A percentile compares a stretch with the other conserved stretches of the same genome.
Conservation (phyloP, 2,329 filamentous ascomycete genomes). For the Aspergillus glaucus region DNA sequence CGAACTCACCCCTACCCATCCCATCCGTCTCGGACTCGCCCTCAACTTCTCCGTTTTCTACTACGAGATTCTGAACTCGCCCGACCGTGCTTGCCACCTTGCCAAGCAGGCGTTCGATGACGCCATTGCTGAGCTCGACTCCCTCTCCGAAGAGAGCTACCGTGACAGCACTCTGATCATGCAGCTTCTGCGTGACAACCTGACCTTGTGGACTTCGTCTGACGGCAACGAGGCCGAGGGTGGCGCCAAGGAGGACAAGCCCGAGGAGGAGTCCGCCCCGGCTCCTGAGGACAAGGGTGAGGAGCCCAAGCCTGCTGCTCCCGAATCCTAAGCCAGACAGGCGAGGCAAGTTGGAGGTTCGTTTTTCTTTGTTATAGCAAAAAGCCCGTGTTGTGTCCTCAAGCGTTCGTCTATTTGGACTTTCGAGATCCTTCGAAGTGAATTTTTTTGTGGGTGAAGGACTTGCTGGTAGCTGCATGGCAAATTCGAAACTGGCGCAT, state of each 20-base stretch:
- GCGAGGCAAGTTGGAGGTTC: constrained; percentile 13
- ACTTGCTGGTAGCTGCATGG: constrained; percentile 31
- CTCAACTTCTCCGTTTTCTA: constrained; percentile 99
- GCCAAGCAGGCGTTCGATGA: constrained; percentile 99
- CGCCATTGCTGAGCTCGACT: constrained; percentile 97
- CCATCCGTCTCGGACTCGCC: constrained; percentile 93
- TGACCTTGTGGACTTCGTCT: constrained; percentile 95
- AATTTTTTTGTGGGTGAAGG: constrained; percentile 18
- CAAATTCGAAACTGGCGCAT: constrained; percentile 31
- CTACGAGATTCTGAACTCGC: constrained; percentile 98
- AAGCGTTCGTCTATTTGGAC: constrained; percentile 24
- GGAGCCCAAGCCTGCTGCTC: constrained; percentile 31
- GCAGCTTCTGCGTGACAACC: constrained; percentile 97
- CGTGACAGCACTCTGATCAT: constrained; percentile 98
- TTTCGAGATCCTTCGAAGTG: constrained; percentile 30
- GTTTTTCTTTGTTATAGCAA: constrained; percentile 20
- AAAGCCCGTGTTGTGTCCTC: constrained; percentile 17
- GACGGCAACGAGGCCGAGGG: constrained; percentile 68
- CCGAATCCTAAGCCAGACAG: constrained; percentile 27
- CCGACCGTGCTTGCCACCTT: constrained; percentile 93
- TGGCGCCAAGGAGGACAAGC: constrained; percentile 57
- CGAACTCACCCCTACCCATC: constrained; percentile 93
- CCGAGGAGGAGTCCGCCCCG: constrained; percentile 45
- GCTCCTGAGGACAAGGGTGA: constrained; percentile 38
- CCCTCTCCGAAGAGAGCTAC: constrained; percentile 95